phyloP scores from a whole-genome alignment of 106 monocot genomes.

The Acorus gramineus region DNA sequence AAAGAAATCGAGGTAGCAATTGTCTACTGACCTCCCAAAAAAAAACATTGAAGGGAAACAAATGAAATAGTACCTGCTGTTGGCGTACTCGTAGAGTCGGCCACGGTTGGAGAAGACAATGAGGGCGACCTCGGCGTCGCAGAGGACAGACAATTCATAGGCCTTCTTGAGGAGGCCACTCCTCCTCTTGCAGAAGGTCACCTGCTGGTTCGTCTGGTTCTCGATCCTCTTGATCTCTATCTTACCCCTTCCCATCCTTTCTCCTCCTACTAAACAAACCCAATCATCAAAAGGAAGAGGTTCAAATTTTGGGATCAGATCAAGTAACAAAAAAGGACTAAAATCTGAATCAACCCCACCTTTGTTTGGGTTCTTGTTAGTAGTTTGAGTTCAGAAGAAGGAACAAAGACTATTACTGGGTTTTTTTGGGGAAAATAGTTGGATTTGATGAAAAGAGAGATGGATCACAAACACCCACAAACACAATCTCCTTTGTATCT shows the following conservation, averaged over 20 bases:
- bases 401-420: no score
- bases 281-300: neutral
- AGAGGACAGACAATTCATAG: constrained; percentile 12
- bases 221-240: constrained; percentile 19
- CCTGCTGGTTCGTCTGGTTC: constrained; percentile 13
- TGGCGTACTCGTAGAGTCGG: constrained; percentile 13
- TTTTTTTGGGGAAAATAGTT: no score
- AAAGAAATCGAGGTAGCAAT: no score
- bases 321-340: no score
- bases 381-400: no score
- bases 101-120: constrained; percentile 17
- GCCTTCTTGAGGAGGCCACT: constrained; percentile 16
- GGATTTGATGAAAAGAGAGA: no score
- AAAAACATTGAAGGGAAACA: neutral
- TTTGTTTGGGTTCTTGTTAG: no score
- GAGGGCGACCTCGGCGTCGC: constrained; percentile 13
- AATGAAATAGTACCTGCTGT: constrained; percentile 6
- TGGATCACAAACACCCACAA: no score
- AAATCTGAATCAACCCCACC: no score
- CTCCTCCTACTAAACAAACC: neutral
- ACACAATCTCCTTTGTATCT: no score
- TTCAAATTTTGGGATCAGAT: neutral
- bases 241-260: constrained; percentile 11
- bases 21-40: neutral
- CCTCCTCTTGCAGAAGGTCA: constrained; percentile 15